A percentile compares a stretch with the other conserved stretches of the same genome.
phyloP scores from a whole-genome alignment of 106 monocot species.

The Dactylorhiza incarnata region DNA sequence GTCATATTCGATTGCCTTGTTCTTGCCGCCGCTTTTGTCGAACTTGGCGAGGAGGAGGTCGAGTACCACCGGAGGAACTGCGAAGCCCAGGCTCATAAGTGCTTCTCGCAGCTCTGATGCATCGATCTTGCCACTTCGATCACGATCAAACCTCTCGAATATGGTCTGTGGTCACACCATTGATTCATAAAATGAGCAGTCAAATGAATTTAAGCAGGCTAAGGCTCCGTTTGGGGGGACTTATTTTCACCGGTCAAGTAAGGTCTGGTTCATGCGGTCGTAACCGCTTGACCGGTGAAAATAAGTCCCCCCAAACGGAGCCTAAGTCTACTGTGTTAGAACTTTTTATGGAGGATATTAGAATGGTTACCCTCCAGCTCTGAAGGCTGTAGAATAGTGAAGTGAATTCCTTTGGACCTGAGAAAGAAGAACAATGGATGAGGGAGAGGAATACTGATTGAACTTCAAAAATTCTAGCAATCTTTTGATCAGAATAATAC shows the following conservation, averaged over 20 bases:
- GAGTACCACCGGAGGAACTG: conserved; percentile 69
- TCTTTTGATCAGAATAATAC: no score
- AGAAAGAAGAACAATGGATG: not conserved
- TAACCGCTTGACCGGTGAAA: no score
- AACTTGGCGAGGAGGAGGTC: conserved; percentile 89
- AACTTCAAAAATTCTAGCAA: no score
- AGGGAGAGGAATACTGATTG: not conserved
- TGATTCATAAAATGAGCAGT: not conserved
- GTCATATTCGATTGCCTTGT: conserved; percentile 83
- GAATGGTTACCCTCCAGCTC: conserved; percentile 79
- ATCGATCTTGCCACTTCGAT: conserved; percentile 91
- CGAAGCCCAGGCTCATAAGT: conserved; percentile 75
- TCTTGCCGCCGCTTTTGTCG: conserved; percentile 73
- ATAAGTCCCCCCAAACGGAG: no score
- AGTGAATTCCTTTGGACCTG: conserved; percentile 95
- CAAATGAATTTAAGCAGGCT: not conserved
- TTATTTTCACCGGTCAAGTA: no score
- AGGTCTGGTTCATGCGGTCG: no score
- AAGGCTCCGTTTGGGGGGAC: not conserved
- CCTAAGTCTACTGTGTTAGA: not conserved
- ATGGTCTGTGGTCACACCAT: conserved; percentile 38
- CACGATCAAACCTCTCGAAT: conserved; percentile 92
- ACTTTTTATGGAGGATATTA: not conserved
- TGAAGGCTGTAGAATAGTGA: conserved; percentile 93
- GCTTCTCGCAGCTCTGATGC: conserved; percentile 67